A percentile compares a stretch with the other conserved stretches of the same genome.
phyloP scores from a whole-genome alignment of 2,329 filamentous ascomycete genomes.

The Epichloe festucae region DNA sequence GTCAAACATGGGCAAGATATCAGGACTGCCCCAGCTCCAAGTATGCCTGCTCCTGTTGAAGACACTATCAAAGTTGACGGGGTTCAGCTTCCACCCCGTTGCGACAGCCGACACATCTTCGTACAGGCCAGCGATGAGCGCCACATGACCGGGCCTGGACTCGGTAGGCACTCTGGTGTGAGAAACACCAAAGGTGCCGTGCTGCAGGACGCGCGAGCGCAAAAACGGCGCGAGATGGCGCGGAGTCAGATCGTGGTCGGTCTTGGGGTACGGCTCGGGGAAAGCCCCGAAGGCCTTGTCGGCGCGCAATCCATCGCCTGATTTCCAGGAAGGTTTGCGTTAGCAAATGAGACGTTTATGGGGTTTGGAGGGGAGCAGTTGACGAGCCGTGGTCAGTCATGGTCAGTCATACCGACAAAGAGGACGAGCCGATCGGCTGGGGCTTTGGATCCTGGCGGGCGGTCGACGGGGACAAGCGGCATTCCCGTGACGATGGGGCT shows the following conservation, averaged over 20 bases:
- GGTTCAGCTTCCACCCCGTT: conserved; percentile 97
- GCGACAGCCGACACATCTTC: conserved; percentile 96
- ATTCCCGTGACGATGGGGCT: conserved; percentile 95
- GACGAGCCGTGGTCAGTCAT: too few species aligned
- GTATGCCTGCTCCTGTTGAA: conserved; percentile 96
- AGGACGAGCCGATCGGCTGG: conserved; percentile 76
- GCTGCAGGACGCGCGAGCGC: conserved; percentile 72
- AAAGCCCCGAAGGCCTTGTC: conserved; percentile 96
- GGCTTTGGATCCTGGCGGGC: conserved; percentile 44
- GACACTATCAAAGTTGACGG: conserved; percentile 95
- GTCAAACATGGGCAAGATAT: conserved; percentile 96
- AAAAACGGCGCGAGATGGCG: conserved; percentile 83
- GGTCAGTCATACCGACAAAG: conserved; percentile 53
- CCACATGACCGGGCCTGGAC: conserved; percentile 90
- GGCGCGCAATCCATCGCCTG: conserved; percentile 82
- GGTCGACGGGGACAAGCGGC: conserved; percentile 62
- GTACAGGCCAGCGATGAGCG: conserved; percentile 89
- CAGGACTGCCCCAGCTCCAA: conserved; percentile 98
- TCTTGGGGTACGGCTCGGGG: conserved; percentile 66
- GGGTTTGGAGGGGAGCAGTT: background rate
- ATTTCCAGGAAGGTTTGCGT: background rate
- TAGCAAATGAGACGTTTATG: too few species aligned
- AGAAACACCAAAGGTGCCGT: conserved; percentile 93
- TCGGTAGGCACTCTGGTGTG: conserved; percentile 96
- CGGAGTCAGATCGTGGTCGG: conserved; percentile 52